Conservation (phyloP, 1,284 basidiomycete genomes). For the Earliella scabrosa region DNA sequence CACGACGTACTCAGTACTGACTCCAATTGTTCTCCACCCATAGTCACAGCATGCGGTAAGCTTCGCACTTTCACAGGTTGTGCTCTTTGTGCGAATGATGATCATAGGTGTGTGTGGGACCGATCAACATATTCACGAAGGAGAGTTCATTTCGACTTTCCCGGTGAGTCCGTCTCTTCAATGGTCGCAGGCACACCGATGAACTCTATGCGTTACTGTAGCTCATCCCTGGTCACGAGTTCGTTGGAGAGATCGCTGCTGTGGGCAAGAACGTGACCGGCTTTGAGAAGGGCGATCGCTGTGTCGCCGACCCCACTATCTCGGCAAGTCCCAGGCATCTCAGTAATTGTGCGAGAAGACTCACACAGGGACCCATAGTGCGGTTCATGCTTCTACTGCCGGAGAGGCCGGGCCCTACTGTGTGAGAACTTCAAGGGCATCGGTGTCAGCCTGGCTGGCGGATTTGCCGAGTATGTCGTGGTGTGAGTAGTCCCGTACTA, state of each 20-base stretch:
- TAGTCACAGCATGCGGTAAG: slow-evolving; percentile 24
- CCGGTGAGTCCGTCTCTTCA: slow-evolving; percentile 36
- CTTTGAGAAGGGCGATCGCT: slow-evolving; percentile 75
- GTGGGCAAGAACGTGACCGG: slow-evolving; percentile 74
- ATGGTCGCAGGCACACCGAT: too few relatives aligned
- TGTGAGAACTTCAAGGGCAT: slow-evolving; percentile 82
- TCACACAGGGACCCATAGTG: slow-evolving; percentile 49
- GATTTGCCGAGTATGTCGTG: slow-evolving; percentile 86
- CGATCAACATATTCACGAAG: slow-evolving; percentile 61
- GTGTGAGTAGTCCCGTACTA: slow-evolving; percentile 49
- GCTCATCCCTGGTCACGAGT: slow-evolving; percentile 85
- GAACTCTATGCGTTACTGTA: too few relatives aligned
- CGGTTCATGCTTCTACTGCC: slow-evolving; percentile 82
- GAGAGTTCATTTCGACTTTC: slow-evolving; percentile 63
- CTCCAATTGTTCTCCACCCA: slow-evolving; percentile 10
- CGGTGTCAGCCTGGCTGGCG: slow-evolving; percentile 75
- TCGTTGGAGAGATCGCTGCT: slow-evolving; percentile 70
- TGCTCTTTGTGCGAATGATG: too few relatives aligned
- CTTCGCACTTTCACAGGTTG: too few relatives aligned
- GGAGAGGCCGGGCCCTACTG: slow-evolving; percentile 71
- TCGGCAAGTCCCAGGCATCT: slow-evolving; percentile 45
- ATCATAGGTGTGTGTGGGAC: slow-evolving; percentile 41
- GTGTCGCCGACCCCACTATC: slow-evolving; percentile 75
- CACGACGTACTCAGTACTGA: neutral
- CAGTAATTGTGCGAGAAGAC: neutral